These are phyloP conservation scores for Podila epigama DNA, from an alignment of 192 early-diverging fungal species.

Conservation along the genomic window DNA sequence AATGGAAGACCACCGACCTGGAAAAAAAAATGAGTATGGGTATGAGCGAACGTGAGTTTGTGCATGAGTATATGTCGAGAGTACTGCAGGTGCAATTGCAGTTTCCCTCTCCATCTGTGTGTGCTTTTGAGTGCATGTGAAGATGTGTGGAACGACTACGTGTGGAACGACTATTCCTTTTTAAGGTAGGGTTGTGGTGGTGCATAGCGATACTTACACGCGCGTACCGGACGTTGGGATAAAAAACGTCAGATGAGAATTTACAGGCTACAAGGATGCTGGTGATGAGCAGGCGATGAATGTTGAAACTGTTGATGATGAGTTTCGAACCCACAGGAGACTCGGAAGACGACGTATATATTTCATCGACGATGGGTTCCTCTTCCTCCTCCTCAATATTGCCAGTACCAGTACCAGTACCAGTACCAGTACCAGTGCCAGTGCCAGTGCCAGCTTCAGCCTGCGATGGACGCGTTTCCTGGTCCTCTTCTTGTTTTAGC, in stretches of 20 bases:
- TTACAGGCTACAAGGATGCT: conserved; percentile 78
- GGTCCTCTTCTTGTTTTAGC: not conserved
- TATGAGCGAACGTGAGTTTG: not conserved
- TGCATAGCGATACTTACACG: conserved; percentile 52
- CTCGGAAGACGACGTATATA: conserved; percentile 52
- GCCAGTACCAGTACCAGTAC: too few relatives aligned
- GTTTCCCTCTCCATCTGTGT: too few relatives aligned
- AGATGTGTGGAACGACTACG: not conserved
- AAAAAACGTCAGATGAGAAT: conserved; percentile 78
- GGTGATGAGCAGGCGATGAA: conserved; percentile 75
- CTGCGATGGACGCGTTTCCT: not conserved
- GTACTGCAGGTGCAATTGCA: too few relatives aligned
- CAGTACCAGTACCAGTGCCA: too few relatives aligned
- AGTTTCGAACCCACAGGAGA: conserved; percentile 50
- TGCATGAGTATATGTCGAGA: not conserved
- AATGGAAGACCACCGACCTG: conserved; percentile 76
- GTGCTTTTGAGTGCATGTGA: too few relatives aligned
- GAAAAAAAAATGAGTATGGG: not conserved
- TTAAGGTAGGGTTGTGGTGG: too few relatives aligned
- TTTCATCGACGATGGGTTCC: conserved; percentile 42
- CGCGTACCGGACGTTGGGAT: conserved; percentile 77
- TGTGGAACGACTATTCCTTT: too few relatives aligned
- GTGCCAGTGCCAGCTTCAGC: conserved; percentile 39
- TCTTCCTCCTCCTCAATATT: conserved; percentile 29
- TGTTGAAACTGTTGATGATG: conserved; percentile 69